phyloP scores from a whole-genome alignment of 2,329 filamentous ascomycete genomes.

The Hymenoscyphus occultus region DNA sequence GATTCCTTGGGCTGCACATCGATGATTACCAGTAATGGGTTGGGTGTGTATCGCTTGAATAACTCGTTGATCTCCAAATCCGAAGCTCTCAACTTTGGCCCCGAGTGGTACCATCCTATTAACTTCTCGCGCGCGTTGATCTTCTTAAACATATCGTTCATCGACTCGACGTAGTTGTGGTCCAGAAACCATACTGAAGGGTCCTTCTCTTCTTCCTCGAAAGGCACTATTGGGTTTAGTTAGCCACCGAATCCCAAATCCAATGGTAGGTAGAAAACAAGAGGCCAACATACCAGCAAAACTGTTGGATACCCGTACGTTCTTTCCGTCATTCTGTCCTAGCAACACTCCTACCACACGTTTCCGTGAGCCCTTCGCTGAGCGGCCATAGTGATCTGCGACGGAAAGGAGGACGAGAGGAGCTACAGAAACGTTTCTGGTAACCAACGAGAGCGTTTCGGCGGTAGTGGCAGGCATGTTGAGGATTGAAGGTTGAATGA shows the following conservation, averaged over 20 bases:
- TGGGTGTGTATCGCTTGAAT: conserved; percentile 98
- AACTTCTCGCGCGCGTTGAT: conserved; percentile 98
- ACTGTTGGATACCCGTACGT: conserved; percentile 96
- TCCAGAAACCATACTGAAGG: conserved; percentile 98
- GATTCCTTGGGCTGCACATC: conserved; percentile 98
- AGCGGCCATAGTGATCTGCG: conserved; percentile 97
- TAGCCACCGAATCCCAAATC: neutral
- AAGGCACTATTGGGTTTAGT: conserved; percentile 66
- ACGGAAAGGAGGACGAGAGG: conserved; percentile 95
- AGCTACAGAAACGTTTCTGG: conserved; percentile 91
- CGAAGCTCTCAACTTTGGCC: conserved; percentile 91
- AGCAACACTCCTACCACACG: conserved; percentile 92
- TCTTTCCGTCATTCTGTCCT: conserved; percentile 94
- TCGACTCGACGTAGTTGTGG: conserved; percentile 98
- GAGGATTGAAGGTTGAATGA: conserved; percentile 26
- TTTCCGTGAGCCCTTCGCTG: conserved; percentile 79
- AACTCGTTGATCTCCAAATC: conserved; percentile 99
- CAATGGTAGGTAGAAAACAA: neutral
- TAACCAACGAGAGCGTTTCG: conserved; percentile 93
- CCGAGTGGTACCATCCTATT: conserved; percentile 99
- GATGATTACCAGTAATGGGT: conserved; percentile 94
- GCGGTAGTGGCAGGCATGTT: conserved; percentile 94
- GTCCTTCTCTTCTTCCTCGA: conserved; percentile 98
- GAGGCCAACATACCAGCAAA: conserved; percentile 73
- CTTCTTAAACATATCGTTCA: conserved; percentile 99